Evolutionary conservation across 306 rosid genomes (phyloP).

Genomic region (Luffa acutangula): DNA sequence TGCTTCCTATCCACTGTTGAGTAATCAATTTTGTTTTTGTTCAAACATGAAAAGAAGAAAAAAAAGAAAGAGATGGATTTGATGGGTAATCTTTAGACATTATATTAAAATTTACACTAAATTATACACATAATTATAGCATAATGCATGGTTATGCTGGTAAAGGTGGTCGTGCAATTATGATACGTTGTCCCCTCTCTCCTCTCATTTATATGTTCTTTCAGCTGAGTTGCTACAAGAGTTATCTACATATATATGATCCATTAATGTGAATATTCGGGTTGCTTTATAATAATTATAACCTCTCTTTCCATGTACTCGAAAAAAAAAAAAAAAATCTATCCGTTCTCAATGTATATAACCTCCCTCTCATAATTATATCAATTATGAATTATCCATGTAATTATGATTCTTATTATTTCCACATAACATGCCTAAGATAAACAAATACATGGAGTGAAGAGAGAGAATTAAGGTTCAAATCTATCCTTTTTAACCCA

Average conservation of each 20-base stretch:
- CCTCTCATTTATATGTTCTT: neutral
- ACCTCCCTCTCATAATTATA: neutral
- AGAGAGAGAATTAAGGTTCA: neutral
- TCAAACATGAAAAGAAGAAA: neutral
- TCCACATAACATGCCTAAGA: neutral
- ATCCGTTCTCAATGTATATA: neutral
- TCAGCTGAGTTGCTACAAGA: neutral
- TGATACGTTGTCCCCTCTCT: neutral
- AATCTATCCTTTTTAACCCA: neutral
- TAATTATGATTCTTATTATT: neutral
- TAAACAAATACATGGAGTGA: neutral
- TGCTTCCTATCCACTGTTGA: neutral
- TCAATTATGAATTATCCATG: neutral
- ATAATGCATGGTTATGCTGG: conserved; percentile 13
- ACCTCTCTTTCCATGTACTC: neutral
- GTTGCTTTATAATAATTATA: neutral
- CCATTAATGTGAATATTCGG: conserved; percentile 2
- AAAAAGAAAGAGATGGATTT: neutral
- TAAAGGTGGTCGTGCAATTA: conserved; percentile 6
- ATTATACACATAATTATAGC: conserved; percentile 7
- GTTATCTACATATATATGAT: neutral
- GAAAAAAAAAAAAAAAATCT: no score
- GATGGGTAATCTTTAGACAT: conserved; percentile 1
- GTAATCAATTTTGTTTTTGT: neutral
- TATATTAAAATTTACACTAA: neutral